Conservation (phyloP, 208 protist genomes). For the Tetramitus jugosus region DNA sequence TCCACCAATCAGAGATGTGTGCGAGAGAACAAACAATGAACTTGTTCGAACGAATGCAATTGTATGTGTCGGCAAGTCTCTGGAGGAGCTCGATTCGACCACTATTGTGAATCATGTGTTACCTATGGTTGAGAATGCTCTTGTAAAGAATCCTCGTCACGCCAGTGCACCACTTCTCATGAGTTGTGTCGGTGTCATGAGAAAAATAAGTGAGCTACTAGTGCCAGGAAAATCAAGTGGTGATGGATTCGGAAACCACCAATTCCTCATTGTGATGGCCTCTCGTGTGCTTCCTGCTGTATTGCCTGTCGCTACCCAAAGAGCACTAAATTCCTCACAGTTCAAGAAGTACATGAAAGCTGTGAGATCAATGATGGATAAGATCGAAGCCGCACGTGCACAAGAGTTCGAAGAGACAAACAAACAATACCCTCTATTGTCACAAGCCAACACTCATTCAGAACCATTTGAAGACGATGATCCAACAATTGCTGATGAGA, state of each 20-base stretch:
- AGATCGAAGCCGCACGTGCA: neutral
- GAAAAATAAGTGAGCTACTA: neutral
- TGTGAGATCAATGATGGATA: conserved; percentile 1
- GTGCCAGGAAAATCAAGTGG: neutral
- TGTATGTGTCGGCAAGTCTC: conserved; percentile 12
- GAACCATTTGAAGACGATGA: too few relatives aligned
- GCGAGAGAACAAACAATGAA: neutral
- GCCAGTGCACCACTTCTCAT: neutral
- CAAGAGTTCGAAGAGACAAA: neutral
- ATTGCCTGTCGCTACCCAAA: neutral
- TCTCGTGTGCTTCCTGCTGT: neutral
- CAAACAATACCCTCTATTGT: neutral
- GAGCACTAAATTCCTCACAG: neutral
- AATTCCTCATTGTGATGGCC: neutral
- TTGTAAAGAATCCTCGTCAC: neutral
- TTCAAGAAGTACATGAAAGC: conserved; percentile 15
- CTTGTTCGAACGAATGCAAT: conserved; percentile 4
- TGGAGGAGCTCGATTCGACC: neutral
- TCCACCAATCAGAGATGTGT: neutral
- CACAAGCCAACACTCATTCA: too few relatives aligned
- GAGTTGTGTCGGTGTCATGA: conserved; percentile 4
- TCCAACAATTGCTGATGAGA: too few relatives aligned
- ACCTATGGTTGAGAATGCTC: neutral
- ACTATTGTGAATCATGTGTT: neutral
- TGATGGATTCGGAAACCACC: neutral